A percentile compares a stretch with the other conserved stretches of the same genome.
Conservation (phyloP, 768 basidiomycete species). For the Rhodosporidiobolus odoratus region DNA sequence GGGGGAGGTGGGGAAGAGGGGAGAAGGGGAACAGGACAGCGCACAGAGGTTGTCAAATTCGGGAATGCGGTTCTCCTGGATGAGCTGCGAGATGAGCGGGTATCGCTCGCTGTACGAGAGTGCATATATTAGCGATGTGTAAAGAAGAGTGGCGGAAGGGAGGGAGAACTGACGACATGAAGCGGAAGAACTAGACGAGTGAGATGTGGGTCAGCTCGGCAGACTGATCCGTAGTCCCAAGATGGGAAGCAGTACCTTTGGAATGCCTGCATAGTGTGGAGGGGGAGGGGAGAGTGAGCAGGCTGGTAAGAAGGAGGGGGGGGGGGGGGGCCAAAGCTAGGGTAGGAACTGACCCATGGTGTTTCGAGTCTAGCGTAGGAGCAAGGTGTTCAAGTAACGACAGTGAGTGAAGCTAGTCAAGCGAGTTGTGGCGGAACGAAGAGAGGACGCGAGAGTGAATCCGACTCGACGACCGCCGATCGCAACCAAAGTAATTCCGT, state of each 20-base stretch:
- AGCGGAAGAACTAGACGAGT: constrained; percentile 43
- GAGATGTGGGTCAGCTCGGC: not conserved
- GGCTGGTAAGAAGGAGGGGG: not conserved
- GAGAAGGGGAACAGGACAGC: constrained; percentile 1
- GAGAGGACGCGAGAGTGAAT: too few relatives aligned
- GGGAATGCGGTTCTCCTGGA: constrained; percentile 96
- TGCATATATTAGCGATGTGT: too few relatives aligned
- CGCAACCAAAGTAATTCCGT: too few relatives aligned
- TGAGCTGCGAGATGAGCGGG: constrained; percentile 93
- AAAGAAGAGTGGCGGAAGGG: not conserved
- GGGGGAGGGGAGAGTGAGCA: not conserved
- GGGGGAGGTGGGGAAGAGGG: not conserved
- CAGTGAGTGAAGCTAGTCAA: too few relatives aligned
- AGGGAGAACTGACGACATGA: constrained; percentile 42
- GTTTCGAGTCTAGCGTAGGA: too few relatives aligned
- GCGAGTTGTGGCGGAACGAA: too few relatives aligned
- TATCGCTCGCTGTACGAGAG: constrained; percentile 71
- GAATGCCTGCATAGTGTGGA: constrained; percentile 25
- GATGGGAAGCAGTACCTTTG: constrained; percentile 24
- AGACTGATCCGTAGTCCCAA: rapidly evolving
- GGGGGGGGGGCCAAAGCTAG: not conserved
- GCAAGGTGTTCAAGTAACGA: too few relatives aligned
- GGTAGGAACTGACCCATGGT: not conserved
- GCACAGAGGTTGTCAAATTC: constrained; percentile 69
- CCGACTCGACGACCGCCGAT: too few relatives aligned